Percentiles rank a stretch among this genome's conserved stretches.
Evolutionary conservation across 2,329 filamentous ascomycete species (phyloP).

Genomic region (Aspergillaceae sp.): DNA sequence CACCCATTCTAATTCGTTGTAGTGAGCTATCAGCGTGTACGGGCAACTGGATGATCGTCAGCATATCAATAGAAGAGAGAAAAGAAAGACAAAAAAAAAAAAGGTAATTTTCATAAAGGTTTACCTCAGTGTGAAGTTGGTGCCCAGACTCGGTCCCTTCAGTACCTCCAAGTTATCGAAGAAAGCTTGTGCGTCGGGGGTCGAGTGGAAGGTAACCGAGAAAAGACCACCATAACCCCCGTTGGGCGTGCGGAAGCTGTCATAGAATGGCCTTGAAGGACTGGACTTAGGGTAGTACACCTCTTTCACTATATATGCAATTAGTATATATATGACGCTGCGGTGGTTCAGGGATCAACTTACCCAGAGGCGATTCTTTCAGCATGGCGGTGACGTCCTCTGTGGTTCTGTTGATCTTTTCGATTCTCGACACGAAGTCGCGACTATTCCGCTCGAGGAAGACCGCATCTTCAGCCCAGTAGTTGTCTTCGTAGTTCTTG

Average conservation of each 20-base stretch:
- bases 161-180: slow-evolving; percentile 79
- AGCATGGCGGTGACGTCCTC: slow-evolving; percentile 73
- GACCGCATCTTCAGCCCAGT: slow-evolving; percentile 88
- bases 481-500: slow-evolving; percentile 71
- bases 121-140: slow-evolving; percentile 80
- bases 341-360: slow-evolving; percentile 6
- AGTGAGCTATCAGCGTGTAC: slow-evolving; percentile 87
- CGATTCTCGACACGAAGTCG: slow-evolving; percentile 75
- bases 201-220: slow-evolving; percentile 68
- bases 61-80: background rate
- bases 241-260: slow-evolving; percentile 61
- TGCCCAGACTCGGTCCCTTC: slow-evolving; percentile 90
- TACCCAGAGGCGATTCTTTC: slow-evolving; percentile 46
- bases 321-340: slow-evolving; percentile 5
- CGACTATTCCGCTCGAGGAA: slow-evolving; percentile 96
- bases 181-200: slow-evolving; percentile 65
- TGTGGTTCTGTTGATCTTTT: slow-evolving; percentile 75
- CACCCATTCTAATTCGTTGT: slow-evolving; percentile 82
- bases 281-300: slow-evolving; percentile 83
- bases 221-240: slow-evolving; percentile 87
- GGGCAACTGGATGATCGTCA: slow-evolving; percentile 53
- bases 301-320: slow-evolving; percentile 54
- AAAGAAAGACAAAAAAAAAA: background rate
- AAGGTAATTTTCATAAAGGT: slow-evolving; percentile 4
- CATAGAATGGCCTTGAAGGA: slow-evolving; percentile 62